Evolutionary conservation across 2,329 filamentous ascomycete genomes (phyloP).

Genomic region (Aspergillus oerlinghausenensis): DNA sequence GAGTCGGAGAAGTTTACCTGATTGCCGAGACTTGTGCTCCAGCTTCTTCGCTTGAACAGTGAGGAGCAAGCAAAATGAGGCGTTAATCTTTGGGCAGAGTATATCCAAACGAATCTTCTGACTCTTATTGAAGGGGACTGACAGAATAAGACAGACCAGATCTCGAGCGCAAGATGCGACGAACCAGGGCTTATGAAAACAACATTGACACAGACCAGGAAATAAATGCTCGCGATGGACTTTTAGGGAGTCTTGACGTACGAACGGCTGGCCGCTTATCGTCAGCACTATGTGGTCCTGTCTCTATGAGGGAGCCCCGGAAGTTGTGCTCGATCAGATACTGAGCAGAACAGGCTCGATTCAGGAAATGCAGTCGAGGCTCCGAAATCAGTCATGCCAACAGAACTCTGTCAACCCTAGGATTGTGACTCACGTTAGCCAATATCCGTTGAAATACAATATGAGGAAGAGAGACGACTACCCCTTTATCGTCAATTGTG

Average conservation of each 20-base stretch:
- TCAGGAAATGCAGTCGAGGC: background rate
- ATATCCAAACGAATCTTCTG: background rate
- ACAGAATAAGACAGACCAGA: background rate
- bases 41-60: background rate
- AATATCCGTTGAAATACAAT: background rate
- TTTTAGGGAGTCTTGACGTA: background rate
- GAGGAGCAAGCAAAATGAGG: background rate
- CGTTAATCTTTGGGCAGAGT: background rate
- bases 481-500: background rate
- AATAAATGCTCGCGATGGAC: background rate
- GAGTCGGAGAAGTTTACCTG: background rate
- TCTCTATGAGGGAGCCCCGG: too few relatives aligned
- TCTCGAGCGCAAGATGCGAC: background rate
- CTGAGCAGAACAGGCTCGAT: too few relatives aligned
- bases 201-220: background rate
- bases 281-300: too few relatives aligned
- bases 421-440: background rate
- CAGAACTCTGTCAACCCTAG: background rate
- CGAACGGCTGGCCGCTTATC: background rate
- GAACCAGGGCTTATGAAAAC: background rate
- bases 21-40: background rate
- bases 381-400: background rate
- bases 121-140: background rate
- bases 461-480: background rate
- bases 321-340: background rate